Evolutionary conservation across 176 grass and related monocot species (phyloP).

Genomic region (Sorghum bicolor): DNA sequence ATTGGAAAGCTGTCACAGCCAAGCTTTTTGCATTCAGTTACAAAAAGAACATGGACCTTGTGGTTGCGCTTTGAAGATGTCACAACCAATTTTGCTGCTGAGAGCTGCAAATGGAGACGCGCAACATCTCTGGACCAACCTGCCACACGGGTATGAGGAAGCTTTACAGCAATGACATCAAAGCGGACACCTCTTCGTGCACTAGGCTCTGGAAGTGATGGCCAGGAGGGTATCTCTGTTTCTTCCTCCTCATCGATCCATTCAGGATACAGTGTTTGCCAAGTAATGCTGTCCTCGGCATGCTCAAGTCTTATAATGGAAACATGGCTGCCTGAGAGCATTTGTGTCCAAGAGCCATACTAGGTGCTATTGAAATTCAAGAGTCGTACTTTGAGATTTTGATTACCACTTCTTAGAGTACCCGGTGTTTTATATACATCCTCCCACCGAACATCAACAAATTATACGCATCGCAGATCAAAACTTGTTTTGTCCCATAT

Average conservation of each 20-base stretch:
- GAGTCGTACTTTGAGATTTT: slow-evolving; percentile 55
- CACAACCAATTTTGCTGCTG: slow-evolving; percentile 71
- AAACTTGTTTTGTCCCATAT: slow-evolving; percentile 62
- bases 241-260: slow-evolving; percentile 97
- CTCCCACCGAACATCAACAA: slow-evolving; percentile 51
- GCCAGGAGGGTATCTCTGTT: slow-evolving; percentile 42
- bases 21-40: too few relatives aligned
- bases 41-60: slow-evolving; percentile 67
- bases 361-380: slow-evolving; percentile 85
- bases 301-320: slow-evolving; percentile 66
- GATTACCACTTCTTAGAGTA: slow-evolving; percentile 16
- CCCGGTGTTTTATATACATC: slow-evolving; percentile 44
- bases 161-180: slow-evolving; percentile 63
- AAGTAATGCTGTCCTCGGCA: slow-evolving; percentile 57
- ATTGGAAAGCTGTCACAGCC: slow-evolving; percentile 80
- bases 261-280: slow-evolving; percentile 78
- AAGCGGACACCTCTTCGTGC: slow-evolving; percentile 45
- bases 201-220: slow-evolving; percentile 57
- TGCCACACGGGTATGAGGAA: slow-evolving; percentile 47
- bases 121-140: slow-evolving; percentile 87
- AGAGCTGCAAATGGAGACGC: slow-evolving; percentile 79
- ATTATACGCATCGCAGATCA: slow-evolving; percentile 64
- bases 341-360: slow-evolving; percentile 51
- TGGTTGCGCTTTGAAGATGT: slow-evolving; percentile 35
- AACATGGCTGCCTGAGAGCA: slow-evolving; percentile 45